Conservation (phyloP, 2,329 filamentous ascomycete genomes). For the Niveomyces coronatus region DNA sequence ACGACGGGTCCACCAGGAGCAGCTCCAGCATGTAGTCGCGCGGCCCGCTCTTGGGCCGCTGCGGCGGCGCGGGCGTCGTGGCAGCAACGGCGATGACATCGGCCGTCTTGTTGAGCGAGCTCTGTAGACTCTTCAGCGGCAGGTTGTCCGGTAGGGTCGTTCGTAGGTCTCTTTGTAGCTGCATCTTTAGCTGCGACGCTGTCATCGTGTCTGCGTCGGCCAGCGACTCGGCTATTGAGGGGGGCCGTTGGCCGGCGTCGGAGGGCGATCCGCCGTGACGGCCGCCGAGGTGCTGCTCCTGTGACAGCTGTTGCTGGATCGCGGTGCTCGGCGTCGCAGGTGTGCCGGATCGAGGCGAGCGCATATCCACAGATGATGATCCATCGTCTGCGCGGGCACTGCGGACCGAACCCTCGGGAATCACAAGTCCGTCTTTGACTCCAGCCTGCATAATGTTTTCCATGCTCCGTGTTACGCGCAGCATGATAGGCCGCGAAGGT, state of each 20-base stretch:
- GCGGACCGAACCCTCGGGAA: constrained; percentile 18
- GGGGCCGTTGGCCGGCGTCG: constrained; percentile 15
- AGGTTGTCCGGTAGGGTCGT: constrained; percentile 43
- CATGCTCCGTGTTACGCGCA: constrained; percentile 20
- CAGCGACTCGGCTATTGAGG: constrained; percentile 18
- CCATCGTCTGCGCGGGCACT: constrained; percentile 4
- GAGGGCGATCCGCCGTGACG: constrained; percentile 14
- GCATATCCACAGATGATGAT: background rate
- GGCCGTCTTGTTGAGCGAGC: constrained; percentile 35
- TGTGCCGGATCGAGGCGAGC: constrained; percentile 1
- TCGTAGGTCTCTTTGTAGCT: constrained; percentile 36
- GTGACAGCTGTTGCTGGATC: constrained; percentile 15
- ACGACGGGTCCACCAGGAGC: constrained; percentile 45
- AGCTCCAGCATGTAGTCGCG: constrained; percentile 51
- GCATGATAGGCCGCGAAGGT: constrained; percentile 10
- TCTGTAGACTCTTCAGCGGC: constrained; percentile 41
- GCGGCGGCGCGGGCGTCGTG: constrained; percentile 37
- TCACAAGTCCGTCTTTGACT: constrained; percentile 12
- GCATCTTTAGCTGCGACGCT: constrained; percentile 30
- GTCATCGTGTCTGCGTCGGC: constrained; percentile 15
- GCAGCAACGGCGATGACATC: constrained; percentile 48
- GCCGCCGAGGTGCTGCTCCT: constrained; percentile 13
- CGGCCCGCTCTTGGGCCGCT: constrained; percentile 45
- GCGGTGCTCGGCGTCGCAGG: constrained; percentile 9
- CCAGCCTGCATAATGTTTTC: constrained; percentile 4